Base-by-base conservation (phyloP, 306 rosid species). In the Luffa aegyptiaca region DNA sequence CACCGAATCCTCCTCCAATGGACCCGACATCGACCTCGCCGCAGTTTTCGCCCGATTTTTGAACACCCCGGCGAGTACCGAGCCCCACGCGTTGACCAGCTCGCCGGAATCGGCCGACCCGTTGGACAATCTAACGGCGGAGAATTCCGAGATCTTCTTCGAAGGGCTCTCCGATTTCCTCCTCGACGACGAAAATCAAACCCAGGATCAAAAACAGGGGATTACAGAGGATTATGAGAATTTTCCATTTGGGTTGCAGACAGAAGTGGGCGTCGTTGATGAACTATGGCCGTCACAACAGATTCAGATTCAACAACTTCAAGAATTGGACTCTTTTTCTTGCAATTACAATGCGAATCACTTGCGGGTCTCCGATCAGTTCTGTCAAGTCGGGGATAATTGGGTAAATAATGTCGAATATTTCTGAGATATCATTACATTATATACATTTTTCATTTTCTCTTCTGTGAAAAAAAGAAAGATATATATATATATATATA, bases 41-140 rank as follows among this genome's bases (percentile, higher is more conserved):
- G 82, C 75, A 0, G 98, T 94, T 16, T 94, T 94, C 13, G 97
- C 97, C 0, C 85, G 86, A 9, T 94, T 86, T 86, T 79, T 94
- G 87, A 63, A 79, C 45, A 86, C 85, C 31, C 42, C 73, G 9
- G 37, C 37, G 2, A 10, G 8, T 9, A n/a, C 2, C 11, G 53
- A 39, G 39, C 11, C 55, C 18, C 48, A 44, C 10, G 10, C 53
- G 53, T 44, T 44, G 48, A 69, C 77, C 59, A 49, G 58, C 77
- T 73, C 77, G 5, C 62, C 46, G 31, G 78, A 74, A 74, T 74
- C 78, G 0, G 20, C 35, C 4, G 61, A 74, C 78, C 78, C 44
- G 18, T 36, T 52, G 10, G 52, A 68, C 46, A 18, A 37, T 36
- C 72, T 36, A 2, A 64, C 46, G 20, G 21, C 46, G 11, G 59